These are phyloP conservation scores for Globomyces sp. DNA, from an alignment of 371 early-diverging fungal genomes.

Conservation along the genomic window DNA sequence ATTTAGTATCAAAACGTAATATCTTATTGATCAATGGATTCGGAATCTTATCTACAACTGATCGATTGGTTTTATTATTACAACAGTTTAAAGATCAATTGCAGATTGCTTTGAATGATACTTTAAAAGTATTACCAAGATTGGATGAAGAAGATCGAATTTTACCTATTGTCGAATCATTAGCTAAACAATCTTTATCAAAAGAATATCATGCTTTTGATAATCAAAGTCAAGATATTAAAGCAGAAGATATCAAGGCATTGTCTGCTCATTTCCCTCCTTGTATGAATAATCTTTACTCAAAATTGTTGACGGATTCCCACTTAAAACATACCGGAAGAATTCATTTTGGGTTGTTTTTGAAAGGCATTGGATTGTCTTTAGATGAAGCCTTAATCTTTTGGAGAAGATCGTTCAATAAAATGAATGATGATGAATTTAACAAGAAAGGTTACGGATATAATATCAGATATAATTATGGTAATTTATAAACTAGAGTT, in stretches of 20 bases:
- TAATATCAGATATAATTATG: slow-evolving; percentile 97
- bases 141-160: slow-evolving; percentile 95
- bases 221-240: slow-evolving; percentile 29
- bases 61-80: slow-evolving; percentile 72
- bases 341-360: slow-evolving; percentile 89
- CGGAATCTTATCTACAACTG: slow-evolving; percentile 80
- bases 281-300: slow-evolving; percentile 87
- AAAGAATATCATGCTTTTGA: slow-evolving; percentile 36
- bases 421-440: slow-evolving; percentile 85
- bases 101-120: slow-evolving; percentile 56
- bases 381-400: slow-evolving; percentile 89
- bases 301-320: slow-evolving; percentile 62
- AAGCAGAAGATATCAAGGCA: slow-evolving; percentile 28
- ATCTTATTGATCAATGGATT: slow-evolving; percentile 75
- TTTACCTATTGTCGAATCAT: slow-evolving; percentile 78
- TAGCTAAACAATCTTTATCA: slow-evolving; percentile 81
- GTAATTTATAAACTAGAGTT: slow-evolving; percentile 32
- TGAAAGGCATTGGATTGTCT: slow-evolving; percentile 91
- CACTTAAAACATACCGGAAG: slow-evolving; percentile 90
- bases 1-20: slow-evolving; percentile 67
- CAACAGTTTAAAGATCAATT: slow-evolving; percentile 73
- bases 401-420: slow-evolving; percentile 81
- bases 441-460: slow-evolving; percentile 91
- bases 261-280: slow-evolving; percentile 76
- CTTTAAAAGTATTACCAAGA: slow-evolving; percentile 73